phyloP scores from a whole-genome alignment of 2,329 filamentous ascomycete genomes.

The Aspergillus chevalieri region DNA sequence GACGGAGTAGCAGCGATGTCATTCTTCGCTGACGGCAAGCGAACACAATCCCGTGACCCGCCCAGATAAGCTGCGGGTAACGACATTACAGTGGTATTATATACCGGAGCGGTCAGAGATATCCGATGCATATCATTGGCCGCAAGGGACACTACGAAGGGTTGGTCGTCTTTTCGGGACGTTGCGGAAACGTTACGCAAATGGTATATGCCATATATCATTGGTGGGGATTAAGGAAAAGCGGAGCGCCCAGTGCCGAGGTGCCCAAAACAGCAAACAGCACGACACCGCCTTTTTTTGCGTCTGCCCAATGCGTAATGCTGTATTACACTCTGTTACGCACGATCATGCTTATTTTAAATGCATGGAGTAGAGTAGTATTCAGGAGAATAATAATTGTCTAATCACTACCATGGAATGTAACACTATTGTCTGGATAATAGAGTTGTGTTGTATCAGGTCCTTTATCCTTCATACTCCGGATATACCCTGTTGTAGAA shows the following conservation, averaged over 20 bases:
- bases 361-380: not conserved
- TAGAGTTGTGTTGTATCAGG: not conserved
- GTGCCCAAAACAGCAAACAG: not conserved
- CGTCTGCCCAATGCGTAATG: not conserved
- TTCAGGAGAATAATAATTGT: not conserved
- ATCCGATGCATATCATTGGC: not conserved
- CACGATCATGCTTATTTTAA: not conserved
- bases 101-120: not conserved
- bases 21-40: no score
- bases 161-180: not conserved
- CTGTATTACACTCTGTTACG: not conserved
- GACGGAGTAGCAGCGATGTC: no score
- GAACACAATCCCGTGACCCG: no score
- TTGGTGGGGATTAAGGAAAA: not conserved
- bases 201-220: not conserved
- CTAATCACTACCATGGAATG: not conserved
- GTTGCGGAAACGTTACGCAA: not conserved
- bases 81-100: not conserved
- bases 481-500: not conserved
- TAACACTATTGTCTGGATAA: not conserved
- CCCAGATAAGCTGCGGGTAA: not conserved
- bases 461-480: not conserved
- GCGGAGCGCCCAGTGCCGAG: not conserved
- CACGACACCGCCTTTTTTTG: not conserved
- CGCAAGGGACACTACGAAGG: not conserved